These are phyloP conservation scores for Diaporthe batatas DNA, from an alignment of 2,329 filamentous ascomycete genomes.

Conservation along the genomic window DNA sequence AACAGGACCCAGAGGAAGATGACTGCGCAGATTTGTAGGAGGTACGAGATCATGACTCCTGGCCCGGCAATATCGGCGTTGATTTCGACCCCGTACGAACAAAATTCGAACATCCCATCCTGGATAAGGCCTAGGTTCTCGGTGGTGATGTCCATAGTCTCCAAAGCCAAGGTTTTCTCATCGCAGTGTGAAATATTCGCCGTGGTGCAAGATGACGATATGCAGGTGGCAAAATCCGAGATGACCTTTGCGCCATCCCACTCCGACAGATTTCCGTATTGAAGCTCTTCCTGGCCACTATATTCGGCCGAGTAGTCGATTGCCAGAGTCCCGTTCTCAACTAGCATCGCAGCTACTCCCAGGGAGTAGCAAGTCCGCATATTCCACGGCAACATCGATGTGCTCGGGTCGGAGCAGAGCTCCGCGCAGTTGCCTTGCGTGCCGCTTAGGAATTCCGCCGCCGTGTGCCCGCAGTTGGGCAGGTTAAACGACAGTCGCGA, in stretches of 20 bases:
- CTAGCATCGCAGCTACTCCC: constrained; percentile 16
- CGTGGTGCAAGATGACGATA: constrained; percentile 13
- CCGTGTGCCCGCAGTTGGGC: background rate
- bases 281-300: background rate
- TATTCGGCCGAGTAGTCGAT: background rate
- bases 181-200: constrained; percentile 19
- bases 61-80: constrained; percentile 35
- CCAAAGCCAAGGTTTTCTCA: background rate
- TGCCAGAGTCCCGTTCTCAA: constrained; percentile 7
- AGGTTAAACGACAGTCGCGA: background rate
- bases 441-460: background rate
- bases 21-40: constrained; percentile 15
- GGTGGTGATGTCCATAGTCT: background rate
- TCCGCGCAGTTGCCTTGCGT: constrained; percentile 4
- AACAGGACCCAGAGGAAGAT: constrained; percentile 30
- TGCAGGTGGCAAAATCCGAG: constrained; percentile 12
- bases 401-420: constrained; percentile 21
- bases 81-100: constrained; percentile 10
- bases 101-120: background rate
- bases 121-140: background rate
- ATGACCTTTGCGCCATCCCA: constrained; percentile 23
- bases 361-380: constrained; percentile 14
- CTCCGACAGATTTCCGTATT: constrained; percentile 11
- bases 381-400: constrained; percentile 30
- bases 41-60: constrained; percentile 32